Base-by-base conservation (phyloP, 208 protist genomes). In the Trypanosoma lewisi region DNA sequence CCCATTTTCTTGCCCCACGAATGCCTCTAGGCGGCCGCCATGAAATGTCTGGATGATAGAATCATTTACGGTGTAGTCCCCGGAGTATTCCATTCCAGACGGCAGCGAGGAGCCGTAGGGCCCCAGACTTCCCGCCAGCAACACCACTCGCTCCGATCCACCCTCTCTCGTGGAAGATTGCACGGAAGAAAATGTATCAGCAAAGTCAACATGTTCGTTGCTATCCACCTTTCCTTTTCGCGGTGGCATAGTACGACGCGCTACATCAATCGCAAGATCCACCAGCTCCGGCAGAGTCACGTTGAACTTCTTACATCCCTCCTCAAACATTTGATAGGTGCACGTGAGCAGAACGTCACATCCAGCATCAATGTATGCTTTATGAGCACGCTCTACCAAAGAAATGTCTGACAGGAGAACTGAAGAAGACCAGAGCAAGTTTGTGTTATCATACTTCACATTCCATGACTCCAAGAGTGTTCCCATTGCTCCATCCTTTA, bases 401-500 rank as follows among this genome's bases (percentile, higher is more conserved):
- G 17, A 12, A 36, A 6, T 44, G 28, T 70, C 36, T 23, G 53
- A 45, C 34, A 66, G 27, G 54, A 65, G 54, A 37, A 50, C 52
- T 19, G 55, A 63, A 21, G 69, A 57, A 7, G 54, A 49, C 54
- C 60, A 67, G 53, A 70, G 65, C 19, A 48, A n/a, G 0, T 48
- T 36, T n/a, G 27, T 11, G 16, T 42, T 47, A 14, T 11, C 31
- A 7, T 53, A 27, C 17, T 69, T 44, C 12, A 57, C 31, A 19
- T 25, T 27, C 8, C 21, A 56, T 19, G 44, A 2, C 37, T 70
- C 64, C 33, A 70, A 27, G 12, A 52, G 19, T 34, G 64, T 63
- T 12, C 64, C 64, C 54, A 70, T 63, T 39, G 64, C 64, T 34
- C 64, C 64, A 55, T 70, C 64, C 55, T 42, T 51, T 2, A 63